Percentiles rank a stretch among this genome's conserved stretches.
phyloP scores from a whole-genome alignment of 2,329 filamentous ascomycete species.

The Thelonectria olida region DNA sequence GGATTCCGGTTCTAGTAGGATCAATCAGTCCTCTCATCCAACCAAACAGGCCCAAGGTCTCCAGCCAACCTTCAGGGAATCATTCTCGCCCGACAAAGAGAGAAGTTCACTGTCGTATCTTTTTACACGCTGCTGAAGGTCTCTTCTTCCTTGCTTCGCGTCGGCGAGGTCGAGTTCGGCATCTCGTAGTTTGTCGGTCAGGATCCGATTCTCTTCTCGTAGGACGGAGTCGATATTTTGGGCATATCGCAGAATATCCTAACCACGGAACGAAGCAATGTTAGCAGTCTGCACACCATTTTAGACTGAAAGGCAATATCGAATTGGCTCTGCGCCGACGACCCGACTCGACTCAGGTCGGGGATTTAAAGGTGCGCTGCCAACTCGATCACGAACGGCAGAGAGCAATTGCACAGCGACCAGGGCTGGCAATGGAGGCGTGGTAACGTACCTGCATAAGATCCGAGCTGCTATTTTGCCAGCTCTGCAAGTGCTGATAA shows the following conservation, averaged over 20 bases:
- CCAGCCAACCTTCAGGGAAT: constrained; percentile 56
- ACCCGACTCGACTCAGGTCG: neutral
- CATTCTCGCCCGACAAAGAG: constrained; percentile 49
- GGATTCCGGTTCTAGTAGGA: constrained; percentile 59
- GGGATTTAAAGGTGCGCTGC: neutral
- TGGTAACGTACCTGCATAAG: constrained; percentile 56
- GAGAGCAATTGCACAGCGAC: neutral
- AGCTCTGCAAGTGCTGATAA: constrained; percentile 54
- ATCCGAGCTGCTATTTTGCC: constrained; percentile 52
- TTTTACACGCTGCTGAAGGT: constrained; percentile 59
- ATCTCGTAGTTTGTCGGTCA: constrained; percentile 54
- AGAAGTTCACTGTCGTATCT: constrained; percentile 49
- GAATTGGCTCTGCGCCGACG: neutral
- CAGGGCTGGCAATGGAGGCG: neutral
- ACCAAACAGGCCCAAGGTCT: neutral
- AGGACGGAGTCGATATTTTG: constrained; percentile 55
- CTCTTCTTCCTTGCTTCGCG: constrained; percentile 57
- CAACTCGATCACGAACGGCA: neutral
- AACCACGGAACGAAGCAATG: neutral
- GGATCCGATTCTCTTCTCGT: constrained; percentile 53
- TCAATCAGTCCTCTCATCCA: constrained; percentile 24
- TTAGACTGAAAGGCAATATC: neutral
- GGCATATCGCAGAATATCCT: constrained; percentile 46
- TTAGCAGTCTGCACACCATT: constrained; percentile 1
- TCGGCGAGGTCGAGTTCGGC: constrained; percentile 60